A percentile compares a stretch with the other conserved stretches of the same genome.
These are phyloP conservation scores for Fusarium sp. DNA, from an alignment of 2,329 filamentous ascomycete genomes.

Conservation along the genomic window DNA sequence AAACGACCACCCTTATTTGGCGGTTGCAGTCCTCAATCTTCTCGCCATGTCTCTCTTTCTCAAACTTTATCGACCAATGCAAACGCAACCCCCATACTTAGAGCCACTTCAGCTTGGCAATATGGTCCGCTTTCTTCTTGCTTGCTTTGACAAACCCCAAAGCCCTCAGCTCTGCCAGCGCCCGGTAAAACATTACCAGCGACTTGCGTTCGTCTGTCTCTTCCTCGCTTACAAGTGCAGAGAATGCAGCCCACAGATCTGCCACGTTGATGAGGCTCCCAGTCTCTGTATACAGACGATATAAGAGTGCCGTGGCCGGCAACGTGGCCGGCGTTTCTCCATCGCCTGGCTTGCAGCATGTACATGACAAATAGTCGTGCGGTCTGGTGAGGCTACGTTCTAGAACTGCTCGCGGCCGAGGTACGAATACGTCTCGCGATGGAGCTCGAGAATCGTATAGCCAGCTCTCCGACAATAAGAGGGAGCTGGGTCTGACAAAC, in stretches of 20 bases:
- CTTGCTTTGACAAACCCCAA: slow-evolving; percentile 91
- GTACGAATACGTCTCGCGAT: slow-evolving; percentile 79
- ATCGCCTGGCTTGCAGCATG: slow-evolving; percentile 69
- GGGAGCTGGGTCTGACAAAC: slow-evolving; percentile 50
- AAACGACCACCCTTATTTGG: slow-evolving; percentile 8
- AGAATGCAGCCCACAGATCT: slow-evolving; percentile 84
- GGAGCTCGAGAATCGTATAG: slow-evolving; percentile 79
- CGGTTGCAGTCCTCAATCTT: slow-evolving; percentile 10
- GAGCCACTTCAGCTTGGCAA: slow-evolving; percentile 89
- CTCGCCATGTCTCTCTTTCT: slow-evolving; percentile 30
- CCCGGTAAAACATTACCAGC: slow-evolving; percentile 85
- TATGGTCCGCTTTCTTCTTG: slow-evolving; percentile 91
- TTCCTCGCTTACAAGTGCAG: slow-evolving; percentile 66
- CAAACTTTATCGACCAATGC: slow-evolving; percentile 19
- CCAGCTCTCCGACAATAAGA: slow-evolving; percentile 79
- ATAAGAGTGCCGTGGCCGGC: slow-evolving; percentile 79
- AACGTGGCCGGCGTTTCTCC: slow-evolving; percentile 69
- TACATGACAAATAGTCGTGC: slow-evolving; percentile 81
- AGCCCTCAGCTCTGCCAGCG: slow-evolving; percentile 84
- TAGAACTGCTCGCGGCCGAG: slow-evolving; percentile 76
- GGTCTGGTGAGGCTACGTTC: slow-evolving; percentile 79
- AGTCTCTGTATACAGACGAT: slow-evolving; percentile 83
- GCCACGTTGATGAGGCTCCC: slow-evolving; percentile 82
- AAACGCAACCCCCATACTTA: slow-evolving; percentile 45
- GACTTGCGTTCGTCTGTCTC: slow-evolving; percentile 64